phyloP scores from a whole-genome alignment of 176 grass and related monocot species.

The Oryza officinalis region DNA sequence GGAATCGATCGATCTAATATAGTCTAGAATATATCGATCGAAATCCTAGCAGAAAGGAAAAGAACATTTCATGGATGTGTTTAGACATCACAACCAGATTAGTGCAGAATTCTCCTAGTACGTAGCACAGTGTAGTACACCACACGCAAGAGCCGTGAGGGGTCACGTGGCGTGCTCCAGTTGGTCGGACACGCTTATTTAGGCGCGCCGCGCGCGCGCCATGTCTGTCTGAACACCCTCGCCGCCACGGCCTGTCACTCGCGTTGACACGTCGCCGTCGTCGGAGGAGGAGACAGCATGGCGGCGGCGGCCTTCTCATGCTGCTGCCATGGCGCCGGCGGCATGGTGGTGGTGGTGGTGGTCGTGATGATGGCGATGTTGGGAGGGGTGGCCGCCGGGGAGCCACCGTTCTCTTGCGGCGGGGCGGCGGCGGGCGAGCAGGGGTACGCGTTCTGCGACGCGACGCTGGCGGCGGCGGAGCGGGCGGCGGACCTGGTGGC shows the following conservation, averaged over 20 bases:
- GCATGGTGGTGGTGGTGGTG: background rate
- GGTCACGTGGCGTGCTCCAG: background rate
- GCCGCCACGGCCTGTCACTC: too few species aligned
- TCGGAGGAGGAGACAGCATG: too few species aligned
- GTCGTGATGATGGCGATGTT: background rate
- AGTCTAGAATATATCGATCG: background rate
- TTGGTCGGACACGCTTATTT: background rate
- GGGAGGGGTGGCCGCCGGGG: background rate
- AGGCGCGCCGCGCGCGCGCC: background rate
- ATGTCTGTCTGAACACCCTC: too few species aligned
- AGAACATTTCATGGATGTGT: background rate
- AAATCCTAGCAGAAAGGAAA: constrained; percentile 4
- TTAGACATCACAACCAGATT: background rate
- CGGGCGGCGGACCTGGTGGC: constrained; percentile 66
- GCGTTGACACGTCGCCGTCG: too few species aligned
- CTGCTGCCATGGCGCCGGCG: background rate
- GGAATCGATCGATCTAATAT: background rate
- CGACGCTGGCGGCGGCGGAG: background rate
- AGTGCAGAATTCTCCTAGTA: background rate
- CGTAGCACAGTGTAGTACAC: background rate
- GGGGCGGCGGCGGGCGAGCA: background rate
- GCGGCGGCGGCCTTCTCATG: background rate
- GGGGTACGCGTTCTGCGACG: constrained; percentile 50
- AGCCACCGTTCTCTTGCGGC: background rate
- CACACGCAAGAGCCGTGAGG: background rate